Evolutionary conservation across 1,139 yeast genomes (phyloP), one percentile per base, ranked within the genome.

Genomic region (Geotrichum reessii): DNA sequence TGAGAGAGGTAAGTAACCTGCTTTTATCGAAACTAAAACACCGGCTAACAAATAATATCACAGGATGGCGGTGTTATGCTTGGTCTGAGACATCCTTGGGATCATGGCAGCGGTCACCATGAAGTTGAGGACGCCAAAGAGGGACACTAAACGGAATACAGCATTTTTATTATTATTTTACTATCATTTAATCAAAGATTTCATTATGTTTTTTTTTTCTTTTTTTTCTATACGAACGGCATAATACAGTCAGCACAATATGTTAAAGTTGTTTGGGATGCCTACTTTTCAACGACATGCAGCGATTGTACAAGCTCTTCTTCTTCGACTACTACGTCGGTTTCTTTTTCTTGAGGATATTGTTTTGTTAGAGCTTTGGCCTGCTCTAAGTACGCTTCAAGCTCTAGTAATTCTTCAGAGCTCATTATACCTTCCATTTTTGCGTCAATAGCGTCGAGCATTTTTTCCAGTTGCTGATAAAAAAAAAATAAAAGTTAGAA

Each of bases 361-460:
- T 25, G 51, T 25, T 24, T 17, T 2, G 24, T 21, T 25, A 48
- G 19, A 19, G 21, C 8, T 40, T 50, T 24, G n/a, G 31, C 21
- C 47, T 50, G 40, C 27, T 44, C 47, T 19, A 54, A 27, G 19
- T 54, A 54, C 2, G 31, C 58, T 47, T 58, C 59, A 2, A 59
- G 59, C 44, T 76, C 78, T 55, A 72, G 47, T 19, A 66, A 57
- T 14, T 67, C 69, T 24, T 66, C 65, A 8, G 69, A 65, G 40
- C 64, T 66, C 52, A 81, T 63, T 27, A 81, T 71, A 11, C 71
- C 73, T 55, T 81, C 85, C 74, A 84, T 78, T 63, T 80, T 81
- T 33, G 75, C 77, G 64, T 84, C 88, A 50, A 84, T 71, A 28
- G 74, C 71, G 63, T 83, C 86, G 49, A 84, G 73, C 79, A 81